Conservation (phyloP, 148 eudicot genomes). For the Limonium bicolor region DNA sequence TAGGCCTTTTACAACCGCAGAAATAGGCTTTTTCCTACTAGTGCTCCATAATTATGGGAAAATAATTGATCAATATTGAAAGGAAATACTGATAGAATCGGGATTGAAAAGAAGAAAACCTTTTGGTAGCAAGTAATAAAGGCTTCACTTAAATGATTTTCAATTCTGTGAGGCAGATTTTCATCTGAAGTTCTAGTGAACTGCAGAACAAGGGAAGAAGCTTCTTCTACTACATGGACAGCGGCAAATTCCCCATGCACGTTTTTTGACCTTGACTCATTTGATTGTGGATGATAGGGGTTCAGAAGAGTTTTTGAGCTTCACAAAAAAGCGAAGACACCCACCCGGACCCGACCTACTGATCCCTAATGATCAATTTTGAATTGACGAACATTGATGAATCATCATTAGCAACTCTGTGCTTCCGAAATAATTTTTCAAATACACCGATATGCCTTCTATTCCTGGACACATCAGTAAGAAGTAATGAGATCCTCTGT, state of each 20-base stretch:
- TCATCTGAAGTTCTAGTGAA: conserved; percentile 48
- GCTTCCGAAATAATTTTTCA: conserved; percentile 64
- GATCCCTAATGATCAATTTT: conserved; percentile 29
- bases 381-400: conserved; percentile 53
- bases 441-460: conserved; percentile 35
- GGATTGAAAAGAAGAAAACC: conserved; percentile 32
- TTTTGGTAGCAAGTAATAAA: conserved; percentile 74
- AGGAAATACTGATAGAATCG: too few relatives aligned
- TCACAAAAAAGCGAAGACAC: conserved; percentile 81
- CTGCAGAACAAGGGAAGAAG: conserved; percentile 62
- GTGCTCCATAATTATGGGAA: too few relatives aligned
- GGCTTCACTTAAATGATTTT: conserved; percentile 53
- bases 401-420: conserved; percentile 50
- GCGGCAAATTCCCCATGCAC: conserved; percentile 46
- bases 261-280: conserved; percentile 8
- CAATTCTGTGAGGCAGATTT: conserved; percentile 72
- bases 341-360: conserved; percentile 97
- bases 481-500: conserved; percentile 42
- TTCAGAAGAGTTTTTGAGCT: conserved; percentile 38
- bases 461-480: conserved; percentile 24
- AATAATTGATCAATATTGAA: too few relatives aligned
- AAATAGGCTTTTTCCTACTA: too few relatives aligned
- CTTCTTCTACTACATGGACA: conserved; percentile 79
- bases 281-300: conserved; percentile 21
- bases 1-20: too few relatives aligned